Percentiles rank a stretch among this genome's conserved stretches.
These are phyloP conservation scores for Amaranthus palmeri DNA, from an alignment of 148 eudicot species.

Conservation along the genomic window DNA sequence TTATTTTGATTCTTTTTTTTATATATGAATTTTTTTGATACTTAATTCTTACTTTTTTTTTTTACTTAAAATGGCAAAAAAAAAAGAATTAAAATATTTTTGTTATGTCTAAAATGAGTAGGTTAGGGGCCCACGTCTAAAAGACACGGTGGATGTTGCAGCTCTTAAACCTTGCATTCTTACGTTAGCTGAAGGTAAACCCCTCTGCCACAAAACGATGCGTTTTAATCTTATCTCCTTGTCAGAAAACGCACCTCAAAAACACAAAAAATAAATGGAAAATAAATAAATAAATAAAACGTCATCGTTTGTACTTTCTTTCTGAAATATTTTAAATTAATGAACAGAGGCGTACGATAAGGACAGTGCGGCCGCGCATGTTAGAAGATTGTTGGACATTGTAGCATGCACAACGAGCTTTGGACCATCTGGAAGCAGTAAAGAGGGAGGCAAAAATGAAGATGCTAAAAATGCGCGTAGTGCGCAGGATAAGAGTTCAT, in stretches of 20 bases:
- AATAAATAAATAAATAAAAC: neutral
- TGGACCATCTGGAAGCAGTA: conserved; percentile 53
- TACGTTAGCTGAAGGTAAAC: conserved; percentile 77
- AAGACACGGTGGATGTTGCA: conserved; percentile 82
- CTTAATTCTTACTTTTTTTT: neutral
- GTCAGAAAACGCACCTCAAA: conserved; percentile 4
- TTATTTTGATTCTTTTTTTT: neutral
- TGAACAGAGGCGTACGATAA: conserved; percentile 78
- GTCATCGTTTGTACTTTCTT: conserved; percentile 22
- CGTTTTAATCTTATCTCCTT: conserved; percentile 23
- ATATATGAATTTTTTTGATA: neutral
- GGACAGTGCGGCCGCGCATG: conserved; percentile 75
- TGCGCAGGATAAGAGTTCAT: conserved; percentile 38
- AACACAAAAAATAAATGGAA: neutral
- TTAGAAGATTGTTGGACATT: conserved; percentile 79
- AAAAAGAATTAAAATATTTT: neutral
- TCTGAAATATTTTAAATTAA: conserved; percentile 8
- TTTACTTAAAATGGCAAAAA: neutral
- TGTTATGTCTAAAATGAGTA: conserved; percentile 23
- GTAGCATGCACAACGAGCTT: conserved; percentile 92
- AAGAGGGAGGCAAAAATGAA: conserved; percentile 26
- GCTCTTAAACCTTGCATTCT: conserved; percentile 88
- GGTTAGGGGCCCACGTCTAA: conserved; percentile 85
- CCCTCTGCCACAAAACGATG: conserved; percentile 25
- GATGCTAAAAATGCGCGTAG: conserved; percentile 39